phyloP scores from a whole-genome alignment of 805 yeast genomes.

The Dipodascus geniculatus region DNA sequence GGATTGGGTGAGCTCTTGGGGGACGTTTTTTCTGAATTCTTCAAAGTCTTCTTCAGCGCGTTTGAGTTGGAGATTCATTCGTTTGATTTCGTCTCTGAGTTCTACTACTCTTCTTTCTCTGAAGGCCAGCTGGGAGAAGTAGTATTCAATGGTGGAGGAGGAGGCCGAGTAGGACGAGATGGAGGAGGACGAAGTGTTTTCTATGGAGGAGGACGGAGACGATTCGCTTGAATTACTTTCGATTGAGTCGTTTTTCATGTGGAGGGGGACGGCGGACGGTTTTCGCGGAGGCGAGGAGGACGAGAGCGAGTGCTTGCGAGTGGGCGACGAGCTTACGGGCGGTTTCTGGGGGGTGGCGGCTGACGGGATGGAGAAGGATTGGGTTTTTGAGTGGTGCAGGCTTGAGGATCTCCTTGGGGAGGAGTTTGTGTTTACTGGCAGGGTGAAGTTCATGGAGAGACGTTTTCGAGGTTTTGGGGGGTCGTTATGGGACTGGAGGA shows the following conservation, averaged over 20 bases:
- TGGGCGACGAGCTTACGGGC: background rate
- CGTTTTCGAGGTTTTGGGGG: background rate
- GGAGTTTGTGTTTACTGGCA: background rate
- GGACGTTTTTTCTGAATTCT: slow-evolving; percentile 18
- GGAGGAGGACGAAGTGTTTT: background rate
- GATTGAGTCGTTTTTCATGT: background rate
- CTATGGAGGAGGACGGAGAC: background rate
- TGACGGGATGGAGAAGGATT: background rate
- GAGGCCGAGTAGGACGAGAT: background rate
- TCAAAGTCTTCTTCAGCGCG: slow-evolving; percentile 27
- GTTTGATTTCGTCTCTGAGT: slow-evolving; percentile 20
- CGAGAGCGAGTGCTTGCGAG: background rate
- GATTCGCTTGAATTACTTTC: background rate
- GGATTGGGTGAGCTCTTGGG: slow-evolving; percentile 1
- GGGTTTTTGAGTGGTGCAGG: background rate
- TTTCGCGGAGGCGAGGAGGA: background rate
- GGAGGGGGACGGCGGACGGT: background rate
- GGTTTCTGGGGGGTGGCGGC: background rate
- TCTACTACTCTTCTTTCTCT: slow-evolving; percentile 29
- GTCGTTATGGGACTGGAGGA: background rate
- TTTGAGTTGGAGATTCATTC: slow-evolving; percentile 22
- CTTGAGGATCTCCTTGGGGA: background rate
- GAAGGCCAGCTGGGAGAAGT: slow-evolving; percentile 27
- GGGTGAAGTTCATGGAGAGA: background rate
- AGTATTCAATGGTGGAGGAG: slow-evolving; percentile 11